These are phyloP conservation scores for Phytophthora colocasiae DNA, from an alignment of 352 stramenopile genomes.

Conservation along the genomic window DNA sequence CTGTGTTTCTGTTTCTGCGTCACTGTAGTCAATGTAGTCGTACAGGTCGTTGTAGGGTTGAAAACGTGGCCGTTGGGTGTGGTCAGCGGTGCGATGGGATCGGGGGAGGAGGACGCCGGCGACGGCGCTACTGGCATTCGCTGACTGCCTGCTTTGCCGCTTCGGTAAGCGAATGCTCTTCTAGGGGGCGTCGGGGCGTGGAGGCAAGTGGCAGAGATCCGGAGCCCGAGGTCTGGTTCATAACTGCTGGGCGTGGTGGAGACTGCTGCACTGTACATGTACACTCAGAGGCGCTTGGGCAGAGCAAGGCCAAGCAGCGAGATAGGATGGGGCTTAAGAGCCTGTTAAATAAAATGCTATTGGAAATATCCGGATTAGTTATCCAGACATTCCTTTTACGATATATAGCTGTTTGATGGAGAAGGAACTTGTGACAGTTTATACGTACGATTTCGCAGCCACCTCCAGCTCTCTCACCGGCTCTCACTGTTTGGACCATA, in stretches of 20 bases:
- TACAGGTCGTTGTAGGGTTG: neutral
- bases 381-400: no score
- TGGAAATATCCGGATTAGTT: neutral
- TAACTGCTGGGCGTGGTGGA: constrained; percentile 29
- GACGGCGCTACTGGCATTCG: constrained; percentile 28
- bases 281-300: constrained; percentile 8
- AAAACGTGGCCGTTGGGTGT: neutral
- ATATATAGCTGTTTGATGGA: neutral
- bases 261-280: constrained; percentile 17
- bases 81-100: constrained; percentile 5
- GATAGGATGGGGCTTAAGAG: constrained; percentile 15
- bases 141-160: constrained; percentile 21
- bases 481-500: constrained; percentile 28
- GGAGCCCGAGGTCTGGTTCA: constrained; percentile 34
- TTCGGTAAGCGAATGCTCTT: constrained; percentile 27
- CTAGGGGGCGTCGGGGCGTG: constrained; percentile 12
- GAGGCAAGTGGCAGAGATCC: constrained; percentile 38
- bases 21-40: neutral
- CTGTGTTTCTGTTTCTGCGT: constrained; percentile 3
- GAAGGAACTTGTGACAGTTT: neutral
- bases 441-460: neutral
- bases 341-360: neutral
- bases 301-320: constrained; percentile 29
- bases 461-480: constrained; percentile 25
- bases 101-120: neutral